These are phyloP conservation scores for Calycina marina DNA, from an alignment of 2,329 filamentous ascomycete species.

Conservation along the genomic window DNA sequence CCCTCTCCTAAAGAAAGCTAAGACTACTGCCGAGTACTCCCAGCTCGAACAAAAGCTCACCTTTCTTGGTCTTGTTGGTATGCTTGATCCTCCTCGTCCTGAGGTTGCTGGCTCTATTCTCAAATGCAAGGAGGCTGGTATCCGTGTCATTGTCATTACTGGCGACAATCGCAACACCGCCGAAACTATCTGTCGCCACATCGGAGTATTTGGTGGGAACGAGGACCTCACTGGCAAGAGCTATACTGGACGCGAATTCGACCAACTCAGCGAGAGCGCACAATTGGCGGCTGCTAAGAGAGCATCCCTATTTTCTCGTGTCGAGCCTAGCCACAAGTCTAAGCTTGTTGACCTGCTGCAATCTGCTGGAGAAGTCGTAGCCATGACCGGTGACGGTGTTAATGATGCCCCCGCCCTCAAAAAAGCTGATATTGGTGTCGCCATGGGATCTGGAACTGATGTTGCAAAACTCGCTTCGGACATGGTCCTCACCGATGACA, in stretches of 20 bases:
- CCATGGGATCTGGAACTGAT: constrained; percentile 96
- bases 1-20: constrained; percentile 57
- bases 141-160: constrained; percentile 94
- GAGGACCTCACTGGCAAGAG: constrained; percentile 86
- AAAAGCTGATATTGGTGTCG: constrained; percentile 97
- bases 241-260: constrained; percentile 90
- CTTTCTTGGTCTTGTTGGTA: constrained; percentile 81
- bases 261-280: constrained; percentile 63
- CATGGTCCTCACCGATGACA: constrained; percentile 97
- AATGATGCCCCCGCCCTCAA: constrained; percentile 96
- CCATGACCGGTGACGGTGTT: constrained; percentile 98
- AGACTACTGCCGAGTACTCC: constrained; percentile 70
- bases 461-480: constrained; percentile 93
- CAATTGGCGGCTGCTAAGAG: constrained; percentile 72
- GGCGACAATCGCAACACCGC: constrained; percentile 97
- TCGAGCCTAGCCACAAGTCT: constrained; percentile 94
- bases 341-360: constrained; percentile 94
- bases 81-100: constrained; percentile 90
- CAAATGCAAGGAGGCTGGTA: constrained; percentile 85
- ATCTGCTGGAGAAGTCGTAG: constrained; percentile 82
- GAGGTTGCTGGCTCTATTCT: constrained; percentile 77
- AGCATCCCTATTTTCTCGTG: constrained; percentile 88
- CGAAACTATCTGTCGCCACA: constrained; percentile 93
- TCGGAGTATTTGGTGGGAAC: constrained; percentile 72
- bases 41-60: constrained; percentile 90